Conservation (phyloP, 2,329 filamentous ascomycete species). For the Ceratocystis lukuohia region DNA sequence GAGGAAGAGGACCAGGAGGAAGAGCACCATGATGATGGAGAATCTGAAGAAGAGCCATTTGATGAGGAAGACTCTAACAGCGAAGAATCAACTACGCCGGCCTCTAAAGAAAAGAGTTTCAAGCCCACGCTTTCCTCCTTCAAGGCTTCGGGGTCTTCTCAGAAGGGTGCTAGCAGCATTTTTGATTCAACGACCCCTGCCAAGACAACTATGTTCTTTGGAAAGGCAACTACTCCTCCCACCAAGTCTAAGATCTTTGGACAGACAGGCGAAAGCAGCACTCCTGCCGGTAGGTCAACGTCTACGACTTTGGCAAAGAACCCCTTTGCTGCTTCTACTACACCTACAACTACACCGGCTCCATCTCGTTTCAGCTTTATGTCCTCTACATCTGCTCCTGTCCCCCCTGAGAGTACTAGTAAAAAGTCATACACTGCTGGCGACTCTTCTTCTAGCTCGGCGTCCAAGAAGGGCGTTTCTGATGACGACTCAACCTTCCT, state of each 20-base stretch:
- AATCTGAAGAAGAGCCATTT: conserved; percentile 5
- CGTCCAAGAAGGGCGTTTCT: conserved; percentile 16
- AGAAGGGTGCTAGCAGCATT: conserved; percentile 2
- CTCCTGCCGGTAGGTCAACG: not conserved
- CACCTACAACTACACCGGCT: conserved; percentile 40
- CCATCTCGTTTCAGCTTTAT: conserved; percentile 34
- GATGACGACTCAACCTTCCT: conserved; percentile 17
- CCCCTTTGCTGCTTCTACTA: conserved; percentile 28
- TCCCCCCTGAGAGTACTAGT: conserved; percentile 44
- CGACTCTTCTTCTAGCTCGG: conserved; percentile 36
- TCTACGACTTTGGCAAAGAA: conserved; percentile 3
- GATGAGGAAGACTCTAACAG: not conserved
- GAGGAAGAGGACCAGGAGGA: conserved; percentile 6
- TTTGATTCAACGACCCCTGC: conserved; percentile 11
- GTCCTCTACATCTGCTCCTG: conserved; percentile 27
- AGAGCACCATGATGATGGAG: conserved; percentile 6
- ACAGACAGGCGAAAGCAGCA: not conserved
- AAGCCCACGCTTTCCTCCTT: not conserved
- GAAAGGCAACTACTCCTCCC: not conserved
- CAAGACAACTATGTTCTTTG: conserved; percentile 13
- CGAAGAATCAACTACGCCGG: conserved; percentile 25
- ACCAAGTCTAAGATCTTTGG: conserved; percentile 11
- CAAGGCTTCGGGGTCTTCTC: not conserved
- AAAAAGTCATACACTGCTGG: conserved; percentile 37
- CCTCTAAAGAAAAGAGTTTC: conserved; percentile 8